These are phyloP conservation scores for Aspergillus sclerotialis DNA, from an alignment of 2,329 filamentous ascomycete species.

Conservation along the genomic window DNA sequence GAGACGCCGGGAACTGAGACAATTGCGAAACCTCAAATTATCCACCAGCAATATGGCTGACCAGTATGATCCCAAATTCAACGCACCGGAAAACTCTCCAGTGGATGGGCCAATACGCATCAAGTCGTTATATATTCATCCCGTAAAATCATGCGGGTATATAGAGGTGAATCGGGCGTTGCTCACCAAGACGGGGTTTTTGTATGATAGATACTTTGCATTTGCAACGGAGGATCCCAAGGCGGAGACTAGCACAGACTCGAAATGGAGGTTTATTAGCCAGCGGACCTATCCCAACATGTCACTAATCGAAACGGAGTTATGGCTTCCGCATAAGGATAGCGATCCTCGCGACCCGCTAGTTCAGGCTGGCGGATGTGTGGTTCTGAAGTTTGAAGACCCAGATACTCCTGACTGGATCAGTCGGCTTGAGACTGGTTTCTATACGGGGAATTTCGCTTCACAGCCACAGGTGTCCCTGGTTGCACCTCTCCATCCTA, in stretches of 20 bases:
- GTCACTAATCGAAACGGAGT: constrained; percentile 12
- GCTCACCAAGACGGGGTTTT: constrained; percentile 14
- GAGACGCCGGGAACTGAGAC: constrained; percentile 1
- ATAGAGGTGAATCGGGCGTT: constrained; percentile 12
- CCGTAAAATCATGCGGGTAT: constrained; percentile 14
- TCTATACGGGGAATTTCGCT: constrained; percentile 7
- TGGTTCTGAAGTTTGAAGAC: constrained; percentile 9
- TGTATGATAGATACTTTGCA: constrained; percentile 15
- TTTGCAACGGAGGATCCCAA: constrained; percentile 8
- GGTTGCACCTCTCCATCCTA: constrained; percentile 8
- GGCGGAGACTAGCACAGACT: background rate
- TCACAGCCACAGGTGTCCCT: constrained; percentile 6
- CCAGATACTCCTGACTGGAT: constrained; percentile 5
- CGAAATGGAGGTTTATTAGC: constrained; percentile 17
- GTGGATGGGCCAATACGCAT: constrained; percentile 5
- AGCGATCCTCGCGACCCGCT: constrained; percentile 6
- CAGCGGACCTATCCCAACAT: constrained; percentile 17
- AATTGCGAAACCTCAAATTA: constrained; percentile 1
- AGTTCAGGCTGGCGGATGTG: constrained; percentile 11
- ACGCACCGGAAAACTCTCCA: background rate
- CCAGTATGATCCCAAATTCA: constrained; percentile 5
- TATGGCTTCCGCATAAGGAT: constrained; percentile 12
- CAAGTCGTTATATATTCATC: constrained; percentile 15
- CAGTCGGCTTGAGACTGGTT: constrained; percentile 6
- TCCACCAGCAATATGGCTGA: constrained; percentile 6